Evolutionary conservation across 768 basidiomycete species (phyloP), one percentile per base, ranked within the genome.

Genomic region (Amanita pseudoporphyria): DNA sequence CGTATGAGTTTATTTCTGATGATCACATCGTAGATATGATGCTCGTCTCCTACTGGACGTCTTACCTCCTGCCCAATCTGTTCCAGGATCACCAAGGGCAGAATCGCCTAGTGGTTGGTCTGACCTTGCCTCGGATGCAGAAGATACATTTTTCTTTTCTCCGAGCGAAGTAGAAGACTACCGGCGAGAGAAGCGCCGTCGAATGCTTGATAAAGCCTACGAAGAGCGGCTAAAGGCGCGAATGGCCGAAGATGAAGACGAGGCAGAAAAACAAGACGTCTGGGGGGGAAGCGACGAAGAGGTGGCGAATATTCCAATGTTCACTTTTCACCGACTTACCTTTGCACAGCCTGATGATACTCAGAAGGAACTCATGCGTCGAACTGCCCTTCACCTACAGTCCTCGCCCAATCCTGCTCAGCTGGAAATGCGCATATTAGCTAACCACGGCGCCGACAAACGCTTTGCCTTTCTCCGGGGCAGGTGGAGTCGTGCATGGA

Each of bases 381-480:
- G 82, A 46, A 94, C 91, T 0, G 87, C 87, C 0, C 55, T 60
- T 10, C 86, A 90, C 52, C 64, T 94, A 28, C 59, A 74, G 21
- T 65, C 78, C 6, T 85, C 90, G 1, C 79, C 83, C 1, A 91
- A 93, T 57, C 77, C 87, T 13, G 78, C 82, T 0, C 81, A 91
- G 54, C 72, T 95, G 19, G 90, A 93, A 62, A 81, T 92, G 74
- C 78, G 91, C 5, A 92, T 96, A 57, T 69, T 95, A 13, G 83
- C 92, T 9, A 91, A 95, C 56, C 78, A 94, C 58, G 84, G 88
- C 0, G 67, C 71, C 10, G 90, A 95, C 61, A 67, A 70, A 39
- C 75, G 87, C 5, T 94, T 96, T 59, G 78, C 82, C 1, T 94
- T 94, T 62, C 63, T 95, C 39, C 74, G 81, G 30, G 91, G 91